phyloP scores from a whole-genome alignment of 305 asterid species.

The Fraxinus xanthoxyloides region DNA sequence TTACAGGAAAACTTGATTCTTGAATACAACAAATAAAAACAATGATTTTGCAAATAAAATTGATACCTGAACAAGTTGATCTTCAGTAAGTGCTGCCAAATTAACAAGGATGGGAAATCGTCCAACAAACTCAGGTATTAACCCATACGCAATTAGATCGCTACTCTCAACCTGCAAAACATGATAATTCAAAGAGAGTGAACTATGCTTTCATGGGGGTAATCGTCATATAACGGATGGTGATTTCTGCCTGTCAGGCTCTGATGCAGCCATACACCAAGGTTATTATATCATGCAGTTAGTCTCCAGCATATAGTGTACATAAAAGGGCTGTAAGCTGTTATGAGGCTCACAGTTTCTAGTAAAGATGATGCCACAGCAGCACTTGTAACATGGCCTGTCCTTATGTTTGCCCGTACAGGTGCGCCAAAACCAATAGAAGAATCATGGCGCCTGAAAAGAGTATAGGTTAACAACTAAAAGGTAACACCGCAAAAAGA shows the following conservation, averaged over 20 bases:
- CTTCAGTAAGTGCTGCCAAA: conserved; percentile 87
- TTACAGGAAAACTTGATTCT: not conserved
- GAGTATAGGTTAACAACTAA: conserved; percentile 15
- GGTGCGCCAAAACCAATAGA: conserved; percentile 97
- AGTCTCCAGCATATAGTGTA: not conserved
- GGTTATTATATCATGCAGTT: not conserved
- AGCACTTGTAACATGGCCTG: conserved; percentile 66
- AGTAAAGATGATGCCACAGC: conserved; percentile 83
- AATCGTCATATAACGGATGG: not conserved
- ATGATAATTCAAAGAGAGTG: not conserved
- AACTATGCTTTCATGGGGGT: not conserved
- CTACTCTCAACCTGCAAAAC: conserved; percentile 87
- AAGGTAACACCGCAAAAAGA: conserved; percentile 7
- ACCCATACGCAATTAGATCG: conserved; percentile 89
- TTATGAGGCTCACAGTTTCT: conserved; percentile 60
- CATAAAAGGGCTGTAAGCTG: not conserved
- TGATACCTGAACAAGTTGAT: conserved; percentile 90
- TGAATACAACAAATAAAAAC: not conserved
- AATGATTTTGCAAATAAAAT: conserved; percentile 9
- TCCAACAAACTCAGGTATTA: conserved; percentile 96
- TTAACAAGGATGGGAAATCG: conserved; percentile 90
- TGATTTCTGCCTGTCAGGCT: not conserved
- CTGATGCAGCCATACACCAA: not conserved
- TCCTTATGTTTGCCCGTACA: conserved; percentile 91
- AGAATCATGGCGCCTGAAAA: conserved; percentile 91